These are phyloP conservation scores for Noccaea bulbosa DNA, from an alignment of 345 rosid genomes.

Conservation along the genomic window DNA sequence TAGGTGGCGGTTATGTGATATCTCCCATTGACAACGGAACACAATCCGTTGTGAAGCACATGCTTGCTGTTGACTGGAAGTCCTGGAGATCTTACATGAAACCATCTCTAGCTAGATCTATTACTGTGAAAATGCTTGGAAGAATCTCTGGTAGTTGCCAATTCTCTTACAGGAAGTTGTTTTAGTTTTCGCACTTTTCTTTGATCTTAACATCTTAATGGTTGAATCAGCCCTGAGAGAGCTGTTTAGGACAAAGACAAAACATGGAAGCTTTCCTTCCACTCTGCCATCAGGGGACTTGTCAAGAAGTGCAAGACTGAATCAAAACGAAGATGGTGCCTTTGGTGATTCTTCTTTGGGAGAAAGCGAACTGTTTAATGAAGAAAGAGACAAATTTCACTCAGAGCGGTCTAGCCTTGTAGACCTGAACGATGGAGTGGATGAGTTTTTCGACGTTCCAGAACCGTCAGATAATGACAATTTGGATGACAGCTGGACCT, in stretches of 20 bases:
- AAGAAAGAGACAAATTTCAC: conserved; percentile 61
- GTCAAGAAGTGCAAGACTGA: conserved; percentile 50
- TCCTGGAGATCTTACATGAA: conserved; percentile 83
- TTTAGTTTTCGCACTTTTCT: background rate
- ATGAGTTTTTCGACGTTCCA: conserved; percentile 93
- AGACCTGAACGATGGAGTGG: conserved; percentile 75
- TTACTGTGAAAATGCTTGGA: conserved; percentile 85
- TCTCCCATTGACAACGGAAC: conserved; percentile 75
- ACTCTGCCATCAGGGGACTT: conserved; percentile 76
- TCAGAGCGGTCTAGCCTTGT: conserved; percentile 82
- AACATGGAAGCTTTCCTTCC: conserved; percentile 60
- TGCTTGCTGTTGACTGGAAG: conserved; percentile 98
- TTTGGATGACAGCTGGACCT: conserved; percentile 64
- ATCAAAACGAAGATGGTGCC: conserved; percentile 45
- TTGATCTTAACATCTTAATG: conserved; percentile 23
- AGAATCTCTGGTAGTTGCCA: conserved; percentile 77
- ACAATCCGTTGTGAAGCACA: conserved; percentile 87
- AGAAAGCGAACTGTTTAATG: conserved; percentile 50
- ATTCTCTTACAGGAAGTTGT: conserved; percentile 21
- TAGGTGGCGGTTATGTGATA: conserved; percentile 96
- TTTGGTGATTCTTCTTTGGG: conserved; percentile 43
- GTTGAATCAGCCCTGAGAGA: conserved; percentile 76
- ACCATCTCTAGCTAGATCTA: conserved; percentile 70
- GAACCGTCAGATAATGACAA: conserved; percentile 73
- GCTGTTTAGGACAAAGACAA: conserved; percentile 76